A percentile compares a stretch with the other conserved stretches of the same genome.
phyloP scores from a whole-genome alignment of 768 basidiomycete genomes.

The Tulasnella sp. region DNA sequence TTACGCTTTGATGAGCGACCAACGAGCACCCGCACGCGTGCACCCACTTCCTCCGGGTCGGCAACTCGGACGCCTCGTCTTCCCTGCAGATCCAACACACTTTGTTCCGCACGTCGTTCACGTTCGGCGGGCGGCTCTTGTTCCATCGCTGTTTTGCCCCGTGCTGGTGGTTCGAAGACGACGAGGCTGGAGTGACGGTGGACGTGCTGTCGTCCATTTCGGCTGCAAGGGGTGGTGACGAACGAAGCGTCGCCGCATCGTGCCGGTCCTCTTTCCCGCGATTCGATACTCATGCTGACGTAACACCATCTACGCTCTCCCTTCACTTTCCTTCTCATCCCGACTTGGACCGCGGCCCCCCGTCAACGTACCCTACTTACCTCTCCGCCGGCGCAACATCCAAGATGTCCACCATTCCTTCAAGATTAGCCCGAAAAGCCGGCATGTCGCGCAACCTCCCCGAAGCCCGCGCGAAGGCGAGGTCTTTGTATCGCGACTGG shows the following conservation, averaged over 20 bases:
- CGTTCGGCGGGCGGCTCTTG: neutral
- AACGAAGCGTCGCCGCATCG: neutral
- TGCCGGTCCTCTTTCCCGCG: neutral
- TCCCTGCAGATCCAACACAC: constrained; percentile 11
- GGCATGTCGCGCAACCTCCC: constrained; percentile 41
- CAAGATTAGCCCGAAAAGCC: constrained; percentile 68
- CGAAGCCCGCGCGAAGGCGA: constrained; percentile 56
- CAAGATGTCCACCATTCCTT: constrained; percentile 72
- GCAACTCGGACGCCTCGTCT: neutral
- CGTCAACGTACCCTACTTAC: neutral
- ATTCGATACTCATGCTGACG: neutral
- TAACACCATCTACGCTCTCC: neutral
- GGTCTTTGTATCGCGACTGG: constrained; percentile 87
- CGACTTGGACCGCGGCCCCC: constrained; percentile 7
- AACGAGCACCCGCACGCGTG: constrained; percentile 11
- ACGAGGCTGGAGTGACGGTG: neutral
- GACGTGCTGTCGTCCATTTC: neutral
- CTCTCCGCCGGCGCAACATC: neutral
- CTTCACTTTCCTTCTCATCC: neutral
- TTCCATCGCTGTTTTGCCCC: neutral
- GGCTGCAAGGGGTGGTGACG: neutral
- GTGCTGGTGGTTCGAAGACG: neutral
- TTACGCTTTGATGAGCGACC: constrained; percentile 7
- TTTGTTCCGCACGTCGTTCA: constrained; percentile 10
- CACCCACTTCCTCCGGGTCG: neutral